These are phyloP conservation scores for Yamadazyma sp. DNA, from an alignment of 1,139 yeast species.

Conservation along the genomic window DNA sequence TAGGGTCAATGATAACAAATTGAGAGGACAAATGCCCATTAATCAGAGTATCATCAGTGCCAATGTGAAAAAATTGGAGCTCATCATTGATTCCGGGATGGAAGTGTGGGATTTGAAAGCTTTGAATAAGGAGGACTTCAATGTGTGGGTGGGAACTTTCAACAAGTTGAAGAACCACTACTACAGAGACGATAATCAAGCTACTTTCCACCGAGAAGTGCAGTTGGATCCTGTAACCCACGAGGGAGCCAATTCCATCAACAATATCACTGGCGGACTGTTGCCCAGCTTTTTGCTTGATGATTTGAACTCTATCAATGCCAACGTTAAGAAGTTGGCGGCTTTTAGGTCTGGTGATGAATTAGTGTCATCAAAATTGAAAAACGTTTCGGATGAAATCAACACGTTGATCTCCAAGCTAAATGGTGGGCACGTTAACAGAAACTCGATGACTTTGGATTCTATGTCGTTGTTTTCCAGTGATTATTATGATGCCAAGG, in stretches of 20 bases:
- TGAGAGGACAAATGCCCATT: conserved; percentile 92
- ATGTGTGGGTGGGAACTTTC: conserved; percentile 80
- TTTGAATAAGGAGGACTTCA: conserved; percentile 61
- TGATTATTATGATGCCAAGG: conserved; percentile 72
- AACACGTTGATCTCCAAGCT: conserved; percentile 18
- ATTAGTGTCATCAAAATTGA: conserved; percentile 6
- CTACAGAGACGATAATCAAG: conserved; percentile 12
- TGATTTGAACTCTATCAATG: conserved; percentile 20
- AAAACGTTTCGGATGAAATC: conserved; percentile 20
- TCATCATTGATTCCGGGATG: conserved; percentile 91
- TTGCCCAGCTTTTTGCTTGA: conserved; percentile 10
- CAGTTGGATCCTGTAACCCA: conserved; percentile 12
- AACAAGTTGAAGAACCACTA: conserved; percentile 42
- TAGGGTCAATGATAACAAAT: conserved; percentile 62
- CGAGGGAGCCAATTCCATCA: background rate
- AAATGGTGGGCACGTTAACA: conserved; percentile 5
- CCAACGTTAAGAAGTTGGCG: conserved; percentile 23
- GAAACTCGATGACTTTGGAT: conserved; percentile 20
- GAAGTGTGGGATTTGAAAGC: conserved; percentile 92
- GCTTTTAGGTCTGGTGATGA: conserved; percentile 5
- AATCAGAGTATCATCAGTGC: conserved; percentile 80
- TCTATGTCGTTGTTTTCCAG: conserved; percentile 29
- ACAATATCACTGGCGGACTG: background rate
- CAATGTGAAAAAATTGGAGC: conserved; percentile 62
- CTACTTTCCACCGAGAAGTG: conserved; percentile 13